Percentiles rank a stretch among this genome's conserved stretches.
These are phyloP conservation scores for Berkeleyomyces basicola DNA, from an alignment of 2,329 filamentous ascomycete species.

Conservation along the genomic window DNA sequence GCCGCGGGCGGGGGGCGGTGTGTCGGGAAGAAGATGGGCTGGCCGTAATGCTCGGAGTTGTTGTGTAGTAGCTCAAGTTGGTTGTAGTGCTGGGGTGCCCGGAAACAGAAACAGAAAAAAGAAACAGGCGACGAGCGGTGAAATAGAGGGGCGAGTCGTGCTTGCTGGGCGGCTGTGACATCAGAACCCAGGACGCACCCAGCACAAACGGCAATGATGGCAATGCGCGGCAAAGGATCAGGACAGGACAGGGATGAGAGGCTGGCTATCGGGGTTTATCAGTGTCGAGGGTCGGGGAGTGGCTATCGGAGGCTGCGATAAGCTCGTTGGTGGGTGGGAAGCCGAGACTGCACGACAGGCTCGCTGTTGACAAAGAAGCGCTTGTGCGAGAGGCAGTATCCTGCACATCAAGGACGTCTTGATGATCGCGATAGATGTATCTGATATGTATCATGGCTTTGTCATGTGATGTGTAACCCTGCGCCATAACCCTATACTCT, in stretches of 20 bases:
- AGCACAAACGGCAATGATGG: neutral
- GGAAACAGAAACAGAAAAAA: neutral
- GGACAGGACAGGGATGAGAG: neutral
- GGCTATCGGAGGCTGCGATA: neutral
- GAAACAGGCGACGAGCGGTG: neutral
- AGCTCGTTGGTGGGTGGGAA: no score
- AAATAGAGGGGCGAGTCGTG: neutral
- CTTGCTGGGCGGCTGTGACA: neutral
- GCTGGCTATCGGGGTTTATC: neutral
- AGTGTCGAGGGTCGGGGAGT: neutral
- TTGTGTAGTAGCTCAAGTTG: neutral
- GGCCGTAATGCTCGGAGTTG: neutral
- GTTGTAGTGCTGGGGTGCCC: neutral
- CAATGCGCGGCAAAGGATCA: neutral
- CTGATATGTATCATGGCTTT: no score
- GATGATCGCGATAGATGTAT: no score
- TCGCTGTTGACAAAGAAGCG: no score
- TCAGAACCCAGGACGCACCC: neutral
- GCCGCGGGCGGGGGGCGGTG: neutral
- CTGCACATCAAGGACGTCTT: no score
- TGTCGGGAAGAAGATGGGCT: neutral
- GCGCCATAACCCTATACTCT: no score
- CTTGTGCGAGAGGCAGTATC: no score
- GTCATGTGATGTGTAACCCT: no score
- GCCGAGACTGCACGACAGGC: no score